These are phyloP conservation scores for Daldinia grandis DNA, from an alignment of 495 filamentous ascomycete genomes.

Conservation along the genomic window DNA sequence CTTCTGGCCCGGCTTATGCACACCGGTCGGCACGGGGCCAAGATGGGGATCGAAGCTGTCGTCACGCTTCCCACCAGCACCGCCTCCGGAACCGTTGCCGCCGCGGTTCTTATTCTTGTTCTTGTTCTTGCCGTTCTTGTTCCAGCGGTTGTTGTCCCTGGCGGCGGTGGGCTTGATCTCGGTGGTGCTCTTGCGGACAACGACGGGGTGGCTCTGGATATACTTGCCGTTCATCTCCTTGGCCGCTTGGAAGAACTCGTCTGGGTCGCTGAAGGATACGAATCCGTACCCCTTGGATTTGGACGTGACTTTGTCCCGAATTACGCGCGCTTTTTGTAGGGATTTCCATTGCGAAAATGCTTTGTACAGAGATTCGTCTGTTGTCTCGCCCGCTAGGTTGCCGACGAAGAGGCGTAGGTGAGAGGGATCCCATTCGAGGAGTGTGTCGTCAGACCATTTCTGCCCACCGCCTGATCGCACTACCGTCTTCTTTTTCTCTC, in stretches of 20 bases:
- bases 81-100: conserved; percentile 47
- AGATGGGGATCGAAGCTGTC: conserved; percentile 54
- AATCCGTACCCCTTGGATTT: conserved; percentile 98
- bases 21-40: conserved; percentile 65
- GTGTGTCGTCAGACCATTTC: conserved; percentile 83
- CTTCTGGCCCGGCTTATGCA: conserved; percentile 80
- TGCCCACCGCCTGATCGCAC: conserved; percentile 87
- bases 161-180: conserved; percentile 77
- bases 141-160: conserved; percentile 52
- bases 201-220: conserved; percentile 93
- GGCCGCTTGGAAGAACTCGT: conserved; percentile 93
- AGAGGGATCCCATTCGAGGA: conserved; percentile 95
- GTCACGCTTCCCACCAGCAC: conserved; percentile 39
- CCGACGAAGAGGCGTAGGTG: conserved; percentile 96
- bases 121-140: conserved; percentile 48
- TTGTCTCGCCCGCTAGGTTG: conserved; percentile 97
- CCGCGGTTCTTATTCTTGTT: conserved; percentile 48
- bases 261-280: conserved; percentile 92
- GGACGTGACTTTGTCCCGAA: conserved; percentile 92
- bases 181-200: conserved; percentile 85
- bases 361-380: conserved; percentile 93
- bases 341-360: conserved; percentile 89
- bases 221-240: conserved; percentile 99
- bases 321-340: conserved; percentile 91
- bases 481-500: conserved; percentile 73